Evolutionary conservation across 208 protist species (phyloP).

Genomic region (Lotmaria passim): DNA sequence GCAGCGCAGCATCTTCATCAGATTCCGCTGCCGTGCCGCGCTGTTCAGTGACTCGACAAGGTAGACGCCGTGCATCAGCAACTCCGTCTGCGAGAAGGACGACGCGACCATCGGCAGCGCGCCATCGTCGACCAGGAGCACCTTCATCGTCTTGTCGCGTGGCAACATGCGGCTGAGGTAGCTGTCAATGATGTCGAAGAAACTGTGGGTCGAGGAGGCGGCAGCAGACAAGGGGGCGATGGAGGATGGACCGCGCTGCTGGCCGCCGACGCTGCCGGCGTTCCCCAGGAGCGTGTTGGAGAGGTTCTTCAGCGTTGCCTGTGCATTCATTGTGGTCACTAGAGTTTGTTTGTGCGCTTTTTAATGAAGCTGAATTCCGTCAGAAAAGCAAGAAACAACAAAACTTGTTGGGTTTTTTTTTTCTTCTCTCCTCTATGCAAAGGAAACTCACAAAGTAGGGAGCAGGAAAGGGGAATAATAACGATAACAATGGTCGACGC

Average conservation of each 20-base stretch:
- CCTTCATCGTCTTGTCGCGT: slow-evolving; percentile 91
- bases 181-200: slow-evolving; percentile 59
- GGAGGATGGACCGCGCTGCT: background rate
- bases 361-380: no score
- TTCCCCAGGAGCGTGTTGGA: slow-evolving; percentile 26
- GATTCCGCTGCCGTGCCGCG: slow-evolving; percentile 58
- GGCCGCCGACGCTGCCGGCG: background rate
- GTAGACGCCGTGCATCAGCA: slow-evolving; percentile 97
- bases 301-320: slow-evolving; percentile 30
- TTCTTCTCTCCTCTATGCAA: no score
- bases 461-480: no score
- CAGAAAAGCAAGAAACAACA: no score
- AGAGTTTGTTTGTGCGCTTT: slow-evolving; percentile 4
- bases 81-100: slow-evolving; percentile 93
- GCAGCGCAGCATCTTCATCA: slow-evolving; percentile 94
- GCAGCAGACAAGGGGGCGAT: background rate
- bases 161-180: slow-evolving; percentile 77
- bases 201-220: slow-evolving; percentile 26
- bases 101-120: slow-evolving; percentile 95
- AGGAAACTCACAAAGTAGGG: no score
- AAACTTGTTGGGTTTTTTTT: no score
- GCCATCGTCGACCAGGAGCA: slow-evolving; percentile 95
- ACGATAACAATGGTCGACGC: no score
- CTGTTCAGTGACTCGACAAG: slow-evolving; percentile 93
- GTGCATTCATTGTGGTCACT: slow-evolving; percentile 17